Percentiles rank a stretch among this genome's conserved stretches.
Evolutionary conservation across 73 alveolate genomes (phyloP).

Genomic region (Paramecium sonneborni): DNA sequence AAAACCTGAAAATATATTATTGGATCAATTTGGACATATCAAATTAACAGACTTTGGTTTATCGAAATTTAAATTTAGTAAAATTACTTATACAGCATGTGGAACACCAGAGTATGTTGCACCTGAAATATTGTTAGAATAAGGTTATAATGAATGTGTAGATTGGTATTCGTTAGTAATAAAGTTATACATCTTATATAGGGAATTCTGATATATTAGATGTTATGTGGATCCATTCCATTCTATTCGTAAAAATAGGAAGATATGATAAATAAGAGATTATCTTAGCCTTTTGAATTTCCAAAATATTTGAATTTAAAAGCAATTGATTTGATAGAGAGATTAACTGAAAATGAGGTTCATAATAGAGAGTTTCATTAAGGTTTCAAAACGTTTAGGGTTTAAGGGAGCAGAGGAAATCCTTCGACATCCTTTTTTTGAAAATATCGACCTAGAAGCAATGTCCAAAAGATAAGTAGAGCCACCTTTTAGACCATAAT

Average conservation of each 20-base stretch:
- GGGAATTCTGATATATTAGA: conserved; percentile 79
- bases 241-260: background rate
- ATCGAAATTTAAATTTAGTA: conserved; percentile 74
- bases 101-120: conserved; percentile 90
- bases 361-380: conserved; percentile 1
- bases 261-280: background rate
- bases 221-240: conserved; percentile 80
- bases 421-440: conserved; percentile 91
- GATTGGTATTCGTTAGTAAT: conserved; percentile 83
- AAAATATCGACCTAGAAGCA: conserved; percentile 79
- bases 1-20: conserved; percentile 93
- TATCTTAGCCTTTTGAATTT: background rate
- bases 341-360: background rate
- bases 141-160: conserved; percentile 76
- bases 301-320: background rate
- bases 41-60: conserved; percentile 95
- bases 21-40: conserved; percentile 89
- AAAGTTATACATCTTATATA: background rate
- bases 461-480: background rate
- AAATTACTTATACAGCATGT: conserved; percentile 75
- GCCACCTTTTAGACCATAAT: conserved; percentile 26
- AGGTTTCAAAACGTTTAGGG: conserved; percentile 75
- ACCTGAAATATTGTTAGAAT: conserved; percentile 75
- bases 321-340: background rate
- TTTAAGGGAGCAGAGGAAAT: conserved; percentile 86